Conservation (phyloP, 2,329 filamentous ascomycete species). For the Dactylonectria estremocensis region DNA sequence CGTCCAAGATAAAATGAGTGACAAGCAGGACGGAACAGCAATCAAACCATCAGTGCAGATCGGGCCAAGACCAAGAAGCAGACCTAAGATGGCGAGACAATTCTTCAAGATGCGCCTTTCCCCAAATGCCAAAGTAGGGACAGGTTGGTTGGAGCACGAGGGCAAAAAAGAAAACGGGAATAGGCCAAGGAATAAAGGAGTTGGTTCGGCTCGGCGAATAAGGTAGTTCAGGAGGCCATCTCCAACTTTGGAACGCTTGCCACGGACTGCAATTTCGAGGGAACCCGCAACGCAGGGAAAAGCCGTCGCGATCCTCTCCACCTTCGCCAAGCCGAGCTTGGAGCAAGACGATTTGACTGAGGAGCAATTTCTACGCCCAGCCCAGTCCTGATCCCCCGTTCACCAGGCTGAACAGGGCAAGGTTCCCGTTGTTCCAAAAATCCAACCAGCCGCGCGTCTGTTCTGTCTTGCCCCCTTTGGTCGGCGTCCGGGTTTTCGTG, state of each 20-base stretch:
- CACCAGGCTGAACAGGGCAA: conserved; percentile 16
- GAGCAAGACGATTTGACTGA: not conserved
- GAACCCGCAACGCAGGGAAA: conserved; percentile 15
- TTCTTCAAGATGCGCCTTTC: not conserved
- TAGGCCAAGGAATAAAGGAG: conserved; percentile 31
- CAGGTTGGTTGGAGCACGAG: conserved; percentile 9
- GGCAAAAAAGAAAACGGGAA: conserved; percentile 7
- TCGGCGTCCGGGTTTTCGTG: not conserved
- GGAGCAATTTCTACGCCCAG: no score
- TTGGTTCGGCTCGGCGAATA: not conserved
- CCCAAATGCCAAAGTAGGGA: conserved; percentile 4
- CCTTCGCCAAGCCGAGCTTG: conserved; percentile 15
- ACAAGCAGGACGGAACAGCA: conserved; percentile 21
- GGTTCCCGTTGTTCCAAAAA: conserved; percentile 11
- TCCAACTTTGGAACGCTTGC: conserved; percentile 35
- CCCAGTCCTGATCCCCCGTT: not conserved
- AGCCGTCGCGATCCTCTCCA: conserved; percentile 1
- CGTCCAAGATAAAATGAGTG: conserved; percentile 31
- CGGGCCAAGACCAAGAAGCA: not conserved
- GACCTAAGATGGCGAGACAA: not conserved
- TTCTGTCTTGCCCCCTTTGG: not conserved
- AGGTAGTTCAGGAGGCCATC: conserved; percentile 46
- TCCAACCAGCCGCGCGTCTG: conserved; percentile 25
- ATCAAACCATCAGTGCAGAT: conserved; percentile 32
- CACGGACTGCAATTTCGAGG: conserved; percentile 31